Conservation (phyloP, 306 rosid genomes). For the Leucaena leucocephala region DNA sequence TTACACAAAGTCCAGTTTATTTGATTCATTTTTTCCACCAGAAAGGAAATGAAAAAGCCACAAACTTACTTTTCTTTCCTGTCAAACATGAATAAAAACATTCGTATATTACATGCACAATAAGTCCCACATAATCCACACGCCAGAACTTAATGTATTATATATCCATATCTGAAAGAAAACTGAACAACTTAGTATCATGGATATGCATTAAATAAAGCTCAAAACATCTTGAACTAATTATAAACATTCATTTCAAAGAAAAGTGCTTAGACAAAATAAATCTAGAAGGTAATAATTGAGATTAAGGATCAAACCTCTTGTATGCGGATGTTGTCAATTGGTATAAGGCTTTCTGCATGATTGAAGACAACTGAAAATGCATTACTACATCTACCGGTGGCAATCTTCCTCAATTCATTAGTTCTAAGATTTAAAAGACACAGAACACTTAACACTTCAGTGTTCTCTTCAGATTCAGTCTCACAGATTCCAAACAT, state of each 20-base stretch:
- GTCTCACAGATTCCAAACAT: neutral
- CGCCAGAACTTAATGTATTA: neutral
- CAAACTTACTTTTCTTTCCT: no score
- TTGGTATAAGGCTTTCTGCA: conserved; percentile 29
- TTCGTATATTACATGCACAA: no score
- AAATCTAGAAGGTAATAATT: neutral
- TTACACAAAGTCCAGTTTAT: neutral
- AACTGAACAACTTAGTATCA: neutral
- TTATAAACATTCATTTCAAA: neutral
- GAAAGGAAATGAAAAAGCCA: neutral
- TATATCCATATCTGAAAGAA: neutral
- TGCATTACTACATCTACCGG: neutral
- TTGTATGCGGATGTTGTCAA: neutral
- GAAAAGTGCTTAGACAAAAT: neutral
- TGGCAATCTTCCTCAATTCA: neutral
- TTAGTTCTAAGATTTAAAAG: neutral
- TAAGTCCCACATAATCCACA: neutral
- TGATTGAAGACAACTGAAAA: neutral
- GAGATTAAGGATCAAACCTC: neutral
- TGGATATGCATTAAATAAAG: neutral
- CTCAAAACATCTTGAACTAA: neutral
- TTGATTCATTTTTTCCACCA: neutral
- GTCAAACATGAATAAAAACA: no score
- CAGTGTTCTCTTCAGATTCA: neutral
- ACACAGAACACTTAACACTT: neutral